Base-by-base conservation (phyloP, 2,329 filamentous ascomycete genomes). In the Neofusicoccum kwambonambiense region DNA sequence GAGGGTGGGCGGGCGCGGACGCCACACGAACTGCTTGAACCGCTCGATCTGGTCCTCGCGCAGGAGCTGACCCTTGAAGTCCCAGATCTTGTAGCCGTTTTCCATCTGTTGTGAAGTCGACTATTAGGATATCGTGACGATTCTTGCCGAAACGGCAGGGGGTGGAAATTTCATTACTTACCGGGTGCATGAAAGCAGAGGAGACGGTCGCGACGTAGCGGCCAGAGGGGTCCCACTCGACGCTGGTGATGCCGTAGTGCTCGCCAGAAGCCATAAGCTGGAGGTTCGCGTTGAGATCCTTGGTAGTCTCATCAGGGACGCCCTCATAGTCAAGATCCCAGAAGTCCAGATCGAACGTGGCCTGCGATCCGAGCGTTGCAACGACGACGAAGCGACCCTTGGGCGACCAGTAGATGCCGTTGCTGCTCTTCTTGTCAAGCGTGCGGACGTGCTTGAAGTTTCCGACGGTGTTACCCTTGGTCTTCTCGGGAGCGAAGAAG, bases 371-470 rank as follows among this genome's bases (percentile, higher is more conserved):
- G 62, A 99, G 92, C 11, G 95, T 96, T 62, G 93, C 95, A 64
- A 99, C 88, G 52, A 98, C 89, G 42, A 98, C 94, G 74, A 99
- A 99, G 56, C 95, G 90, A 62, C 95, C 95, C 78, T 90, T 92
- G 27, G 95, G 95, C 19, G 93, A 96, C 95, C 95, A 99, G 87
- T 98, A 98, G 75, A 99, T 99, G 69, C 92, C 93, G 76, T 99
- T 99, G 86, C 91, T 97, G 82, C 96, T 98, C 88, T 98, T 98
- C 88, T 98, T 98, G 73, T 99, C 95, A 64, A 97, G 84, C 8
- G 93, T 98, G 68, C 93, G 89, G 70, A 98, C 89, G 76, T 96
- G 92, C 84, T 94, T 96, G 86, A 98, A 99, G 84, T 96, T 97
- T 69, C 95, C 95, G 39, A 91, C 84, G 27, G 86, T 84, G 61